Percentiles rank a stretch among this genome's conserved stretches.
Conservation (phyloP, 306 rosid genomes). For the Calophaca sinica region DNA sequence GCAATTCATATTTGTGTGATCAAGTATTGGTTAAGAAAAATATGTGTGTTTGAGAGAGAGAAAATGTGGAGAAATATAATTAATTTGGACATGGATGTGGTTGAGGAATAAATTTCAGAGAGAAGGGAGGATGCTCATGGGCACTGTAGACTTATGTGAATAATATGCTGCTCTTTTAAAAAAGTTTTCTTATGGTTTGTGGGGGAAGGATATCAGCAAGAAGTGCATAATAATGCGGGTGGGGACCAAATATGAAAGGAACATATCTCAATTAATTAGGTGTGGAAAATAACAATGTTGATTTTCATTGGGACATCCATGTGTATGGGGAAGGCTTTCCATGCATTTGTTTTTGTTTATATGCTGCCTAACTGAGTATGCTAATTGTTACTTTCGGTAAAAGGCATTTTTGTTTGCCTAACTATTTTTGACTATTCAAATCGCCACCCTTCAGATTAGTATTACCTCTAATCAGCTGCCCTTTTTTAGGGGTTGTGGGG, state of each 20-base stretch:
- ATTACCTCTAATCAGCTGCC: not conserved
- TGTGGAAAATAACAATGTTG: not conserved
- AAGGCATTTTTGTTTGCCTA: constrained; percentile 38
- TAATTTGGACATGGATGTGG: constrained; percentile 43
- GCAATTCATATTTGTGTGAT: not conserved
- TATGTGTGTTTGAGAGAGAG: not conserved
- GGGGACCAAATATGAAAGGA: constrained; percentile 56
- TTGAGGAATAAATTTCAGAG: constrained; percentile 48
- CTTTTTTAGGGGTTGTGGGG: no score
- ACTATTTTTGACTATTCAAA: constrained; percentile 46
- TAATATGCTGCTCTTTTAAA: constrained; percentile 42
- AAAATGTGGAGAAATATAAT: constrained; percentile 35
- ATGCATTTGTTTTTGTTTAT: constrained; percentile 35
- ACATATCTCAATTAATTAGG: constrained; percentile 43
- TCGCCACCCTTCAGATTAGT: not conserved
- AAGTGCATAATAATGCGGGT: constrained; percentile 26
- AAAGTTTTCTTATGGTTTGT: constrained; percentile 50
- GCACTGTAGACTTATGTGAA: constrained; percentile 44
- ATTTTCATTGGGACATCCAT: constrained; percentile 19
- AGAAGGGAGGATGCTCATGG: constrained; percentile 62
- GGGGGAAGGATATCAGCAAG: constrained; percentile 46
- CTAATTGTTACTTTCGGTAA: constrained; percentile 21
- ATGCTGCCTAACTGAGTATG: constrained; percentile 39
- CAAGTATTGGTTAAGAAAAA: constrained; percentile 9
- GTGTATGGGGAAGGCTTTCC: constrained; percentile 35